Evolutionary conservation across 2,329 filamentous ascomycete genomes (phyloP).

Genomic region (Neofusicoccum cordaticola): DNA sequence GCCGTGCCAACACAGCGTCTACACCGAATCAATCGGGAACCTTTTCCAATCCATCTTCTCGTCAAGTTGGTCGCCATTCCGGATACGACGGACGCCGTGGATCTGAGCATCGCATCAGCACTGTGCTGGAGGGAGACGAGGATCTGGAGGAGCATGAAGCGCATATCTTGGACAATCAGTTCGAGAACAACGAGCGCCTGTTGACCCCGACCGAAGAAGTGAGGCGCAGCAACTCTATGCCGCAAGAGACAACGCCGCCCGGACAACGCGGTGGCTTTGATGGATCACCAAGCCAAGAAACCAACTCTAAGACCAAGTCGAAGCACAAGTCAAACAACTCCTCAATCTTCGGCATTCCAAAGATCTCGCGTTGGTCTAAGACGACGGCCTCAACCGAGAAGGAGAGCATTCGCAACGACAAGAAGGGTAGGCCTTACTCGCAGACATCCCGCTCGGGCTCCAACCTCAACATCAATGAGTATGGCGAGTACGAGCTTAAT

Average conservation of each 20-base stretch:
- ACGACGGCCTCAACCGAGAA: conserved; percentile 88
- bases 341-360: conserved; percentile 70
- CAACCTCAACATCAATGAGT: conserved; percentile 61
- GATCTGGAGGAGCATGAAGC: conserved; percentile 62
- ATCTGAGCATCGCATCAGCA: conserved; percentile 82
- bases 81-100: conserved; percentile 52
- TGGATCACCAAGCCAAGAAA: conserved; percentile 67
- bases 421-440: conserved; percentile 61
- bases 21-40: conserved; percentile 74
- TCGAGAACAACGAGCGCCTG: conserved; percentile 58
- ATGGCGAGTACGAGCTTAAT: conserved; percentile 62
- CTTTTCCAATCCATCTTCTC: conserved; percentile 58
- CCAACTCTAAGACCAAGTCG: conserved; percentile 74
- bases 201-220: conserved; percentile 60
- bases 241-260: conserved; percentile 55
- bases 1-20: conserved; percentile 71
- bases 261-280: conserved; percentile 24
- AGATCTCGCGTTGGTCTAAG: conserved; percentile 96
- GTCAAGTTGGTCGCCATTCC: conserved; percentile 43
- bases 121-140: conserved; percentile 79
- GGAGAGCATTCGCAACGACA: conserved; percentile 64
- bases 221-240: conserved; percentile 35
- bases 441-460: conserved; percentile 75
- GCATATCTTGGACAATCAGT: conserved; percentile 51
- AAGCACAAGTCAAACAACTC: conserved; percentile 88